Evolutionary conservation across 805 yeast species (phyloP).

Genomic region (Sugiyamaella americana): DNA sequence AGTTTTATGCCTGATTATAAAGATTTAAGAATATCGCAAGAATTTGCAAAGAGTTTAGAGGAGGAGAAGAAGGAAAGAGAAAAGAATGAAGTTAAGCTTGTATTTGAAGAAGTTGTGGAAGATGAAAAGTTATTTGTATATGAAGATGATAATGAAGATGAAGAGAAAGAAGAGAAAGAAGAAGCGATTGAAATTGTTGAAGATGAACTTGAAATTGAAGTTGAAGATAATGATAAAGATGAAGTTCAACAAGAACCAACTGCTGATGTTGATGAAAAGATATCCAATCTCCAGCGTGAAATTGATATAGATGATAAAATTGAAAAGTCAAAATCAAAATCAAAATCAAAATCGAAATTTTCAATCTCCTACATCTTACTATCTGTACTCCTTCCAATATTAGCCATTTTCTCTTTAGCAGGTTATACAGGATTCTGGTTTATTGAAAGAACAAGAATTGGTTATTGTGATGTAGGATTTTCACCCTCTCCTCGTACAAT

Average conservation of each 20-base stretch:
- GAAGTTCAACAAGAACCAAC: conserved; percentile 5
- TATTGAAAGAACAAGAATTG: conserved; percentile 54
- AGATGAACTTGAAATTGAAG: conserved; percentile 8
- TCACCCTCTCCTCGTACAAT: neutral
- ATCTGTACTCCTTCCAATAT: conserved; percentile 28
- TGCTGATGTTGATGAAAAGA: conserved; percentile 3
- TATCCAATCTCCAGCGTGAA: neutral
- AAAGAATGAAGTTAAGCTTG: neutral
- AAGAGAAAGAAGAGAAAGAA: conserved; percentile 1
- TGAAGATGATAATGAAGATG: neutral
- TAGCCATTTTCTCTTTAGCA: conserved; percentile 35
- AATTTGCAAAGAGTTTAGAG: conserved; percentile 12
- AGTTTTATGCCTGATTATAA: conserved; percentile 23
- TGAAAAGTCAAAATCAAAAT: neutral
- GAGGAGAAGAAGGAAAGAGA: neutral
- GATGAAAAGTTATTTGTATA: too few species aligned
- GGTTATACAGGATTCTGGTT: conserved; percentile 54
- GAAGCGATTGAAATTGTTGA: conserved; percentile 8
- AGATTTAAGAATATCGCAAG: conserved; percentile 17
- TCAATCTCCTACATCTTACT: too few species aligned
- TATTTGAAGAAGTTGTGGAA: neutral
- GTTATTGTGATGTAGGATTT: conserved; percentile 47
- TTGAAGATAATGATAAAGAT: neutral
- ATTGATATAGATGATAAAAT: neutral
- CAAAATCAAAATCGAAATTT: neutral